phyloP scores from a whole-genome alignment of 331 rosid species.

The Malus hybrid region DNA sequence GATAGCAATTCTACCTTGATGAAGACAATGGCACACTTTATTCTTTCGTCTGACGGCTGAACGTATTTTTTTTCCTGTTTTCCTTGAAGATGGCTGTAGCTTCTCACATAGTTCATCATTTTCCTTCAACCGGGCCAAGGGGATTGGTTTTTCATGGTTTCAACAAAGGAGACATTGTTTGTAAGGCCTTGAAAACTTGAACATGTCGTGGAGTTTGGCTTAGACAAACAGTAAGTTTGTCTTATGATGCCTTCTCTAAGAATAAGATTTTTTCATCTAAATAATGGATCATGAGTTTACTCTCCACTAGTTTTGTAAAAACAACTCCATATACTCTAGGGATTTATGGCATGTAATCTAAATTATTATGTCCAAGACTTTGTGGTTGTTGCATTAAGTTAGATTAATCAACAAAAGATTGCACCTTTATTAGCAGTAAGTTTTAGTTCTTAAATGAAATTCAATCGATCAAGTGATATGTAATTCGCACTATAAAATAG shows the following conservation, averaged over 20 bases:
- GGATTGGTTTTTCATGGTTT: constrained; percentile 3
- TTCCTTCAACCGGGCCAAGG: not conserved
- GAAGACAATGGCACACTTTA: not conserved
- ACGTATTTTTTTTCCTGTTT: not conserved
- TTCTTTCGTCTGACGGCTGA: not conserved
- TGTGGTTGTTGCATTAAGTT: not conserved
- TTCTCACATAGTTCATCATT: not conserved
- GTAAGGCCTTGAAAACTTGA: not conserved
- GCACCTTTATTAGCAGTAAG: too few relatives aligned
- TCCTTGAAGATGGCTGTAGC: not conserved
- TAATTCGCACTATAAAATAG: too few relatives aligned
- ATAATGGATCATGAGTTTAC: not conserved
- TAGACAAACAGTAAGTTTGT: not conserved
- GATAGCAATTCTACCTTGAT: constrained; percentile 32
- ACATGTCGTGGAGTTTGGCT: not conserved
- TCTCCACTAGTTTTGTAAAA: not conserved
- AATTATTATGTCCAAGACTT: not conserved
- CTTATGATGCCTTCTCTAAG: not conserved
- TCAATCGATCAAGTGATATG: too few relatives aligned
- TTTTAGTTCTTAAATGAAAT: too few relatives aligned
- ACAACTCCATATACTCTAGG: too few relatives aligned
- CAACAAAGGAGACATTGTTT: not conserved
- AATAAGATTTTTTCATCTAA: not conserved
- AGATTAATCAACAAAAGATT: too few relatives aligned
- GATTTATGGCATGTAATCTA: not conserved